Evolutionary conservation across 1,139 yeast species (phyloP).

Genomic region (Candida dubliniensis): DNA sequence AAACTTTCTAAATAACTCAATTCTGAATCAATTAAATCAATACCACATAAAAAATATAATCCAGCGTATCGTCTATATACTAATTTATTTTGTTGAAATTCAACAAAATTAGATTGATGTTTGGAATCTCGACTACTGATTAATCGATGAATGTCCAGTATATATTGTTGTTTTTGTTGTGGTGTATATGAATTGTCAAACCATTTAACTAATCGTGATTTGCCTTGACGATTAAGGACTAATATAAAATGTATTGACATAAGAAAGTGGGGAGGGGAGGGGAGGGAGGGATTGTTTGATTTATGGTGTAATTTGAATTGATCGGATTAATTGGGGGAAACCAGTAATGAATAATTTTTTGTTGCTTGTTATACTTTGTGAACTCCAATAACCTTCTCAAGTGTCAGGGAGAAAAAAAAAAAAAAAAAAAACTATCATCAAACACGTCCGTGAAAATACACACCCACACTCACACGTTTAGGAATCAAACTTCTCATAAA

Average conservation of each 20-base stretch:
- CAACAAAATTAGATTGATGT: conserved; percentile 77
- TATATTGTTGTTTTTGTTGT: conserved; percentile 55
- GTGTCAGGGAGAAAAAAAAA: too few species aligned
- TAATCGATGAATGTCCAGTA: conserved; percentile 74
- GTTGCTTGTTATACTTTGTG: too few species aligned
- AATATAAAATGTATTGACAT: conserved; percentile 81
- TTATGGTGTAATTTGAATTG: background rate
- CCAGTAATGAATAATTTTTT: too few species aligned
- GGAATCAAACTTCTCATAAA: background rate
- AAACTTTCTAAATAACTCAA: conserved; percentile 79
- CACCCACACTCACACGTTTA: background rate
- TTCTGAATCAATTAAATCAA: conserved; percentile 76
- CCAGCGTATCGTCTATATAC: conserved; percentile 94
- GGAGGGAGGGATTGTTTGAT: background rate
- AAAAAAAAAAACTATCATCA: too few species aligned
- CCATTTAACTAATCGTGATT: conserved; percentile 84
- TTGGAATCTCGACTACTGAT: conserved; percentile 83
- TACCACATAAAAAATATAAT: conserved; percentile 76
- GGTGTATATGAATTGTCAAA: conserved; percentile 40
- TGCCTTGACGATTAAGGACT: conserved; percentile 91
- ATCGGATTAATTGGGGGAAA: background rate
- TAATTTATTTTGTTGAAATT: conserved; percentile 65
- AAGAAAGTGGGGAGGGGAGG: background rate
- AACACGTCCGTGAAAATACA: too few species aligned
- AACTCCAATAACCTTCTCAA: too few species aligned